A percentile compares a stretch with the other conserved stretches of the same genome.
phyloP scores from a whole-genome alignment of 2,329 filamentous ascomycete species.

The Fusarium buxicola region DNA sequence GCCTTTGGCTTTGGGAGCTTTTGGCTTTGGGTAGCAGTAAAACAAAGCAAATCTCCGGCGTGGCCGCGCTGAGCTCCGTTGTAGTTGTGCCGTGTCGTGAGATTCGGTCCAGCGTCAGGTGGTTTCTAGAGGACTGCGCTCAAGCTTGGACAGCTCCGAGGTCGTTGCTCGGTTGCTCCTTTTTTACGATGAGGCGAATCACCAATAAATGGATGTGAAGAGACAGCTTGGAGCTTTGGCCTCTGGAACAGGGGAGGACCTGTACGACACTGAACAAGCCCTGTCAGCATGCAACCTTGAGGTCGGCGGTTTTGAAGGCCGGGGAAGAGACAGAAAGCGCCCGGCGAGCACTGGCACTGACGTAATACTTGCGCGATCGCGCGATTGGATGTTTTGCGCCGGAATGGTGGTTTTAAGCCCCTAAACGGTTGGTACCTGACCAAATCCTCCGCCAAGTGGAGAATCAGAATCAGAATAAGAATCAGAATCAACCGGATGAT shows the following conservation, averaged over 20 bases:
- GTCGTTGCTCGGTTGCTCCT: constrained; percentile 33
- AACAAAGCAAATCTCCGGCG: constrained; percentile 35
- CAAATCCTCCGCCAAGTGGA: constrained; percentile 27
- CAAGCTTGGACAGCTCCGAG: constrained; percentile 44
- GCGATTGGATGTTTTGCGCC: constrained; percentile 17
- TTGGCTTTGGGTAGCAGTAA: background rate
- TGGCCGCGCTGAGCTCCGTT: constrained; percentile 23
- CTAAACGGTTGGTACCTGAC: constrained; percentile 36
- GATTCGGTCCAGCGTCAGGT: constrained; percentile 38
- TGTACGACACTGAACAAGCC: constrained; percentile 17
- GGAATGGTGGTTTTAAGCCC: constrained; percentile 34
- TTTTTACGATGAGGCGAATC: constrained; percentile 7
- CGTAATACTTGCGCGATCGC: constrained; percentile 40
- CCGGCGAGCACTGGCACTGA: constrained; percentile 39
- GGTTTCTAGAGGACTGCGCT: constrained; percentile 34
- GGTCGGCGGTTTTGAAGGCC: constrained; percentile 21
- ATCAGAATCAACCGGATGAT: constrained; percentile 14
- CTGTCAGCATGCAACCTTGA: constrained; percentile 23
- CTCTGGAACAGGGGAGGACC: constrained; percentile 19
- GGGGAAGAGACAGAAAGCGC: constrained; percentile 36
- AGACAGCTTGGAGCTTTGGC: constrained; percentile 10
- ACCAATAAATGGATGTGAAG: constrained; percentile 8
- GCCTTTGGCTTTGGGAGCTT: too few species aligned
- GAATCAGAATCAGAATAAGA: constrained; percentile 26
- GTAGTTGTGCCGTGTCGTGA: constrained; percentile 37